These are phyloP conservation scores for Candida maltosa DNA, from an alignment of 805 yeast genomes.

Conservation along the genomic window DNA sequence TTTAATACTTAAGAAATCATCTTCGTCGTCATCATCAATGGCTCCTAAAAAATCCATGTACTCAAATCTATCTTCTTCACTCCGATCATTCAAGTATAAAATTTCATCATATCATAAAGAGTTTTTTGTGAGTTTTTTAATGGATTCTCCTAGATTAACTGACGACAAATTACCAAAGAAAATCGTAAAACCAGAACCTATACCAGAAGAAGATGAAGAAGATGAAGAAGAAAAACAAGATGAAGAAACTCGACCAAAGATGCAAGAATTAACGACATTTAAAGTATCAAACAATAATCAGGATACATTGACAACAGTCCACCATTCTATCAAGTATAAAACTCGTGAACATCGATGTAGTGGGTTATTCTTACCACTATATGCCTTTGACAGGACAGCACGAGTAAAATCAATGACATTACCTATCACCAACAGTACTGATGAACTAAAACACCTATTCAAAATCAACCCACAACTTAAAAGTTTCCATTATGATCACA, in stretches of 20 bases:
- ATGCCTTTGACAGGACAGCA: constrained; percentile 47
- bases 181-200: too few relatives aligned
- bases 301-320: not conserved
- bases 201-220: too few relatives aligned
- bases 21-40: too few relatives aligned
- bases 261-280: constrained; percentile 14
- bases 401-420: constrained; percentile 21
- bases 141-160: constrained; percentile 13
- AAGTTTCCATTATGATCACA: constrained; percentile 24
- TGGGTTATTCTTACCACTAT: constrained; percentile 44
- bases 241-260: too few relatives aligned
- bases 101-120: constrained; percentile 5
- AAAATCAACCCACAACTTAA: constrained; percentile 12
- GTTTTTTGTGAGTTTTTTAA: constrained; percentile 4
- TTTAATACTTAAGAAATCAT: constrained; percentile 6
- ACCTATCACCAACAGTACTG: constrained; percentile 14
- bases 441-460: constrained; percentile 8
- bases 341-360: constrained; percentile 51
- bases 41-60: constrained; percentile 4
- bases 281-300: too few relatives aligned
- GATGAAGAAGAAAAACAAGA: too few relatives aligned
- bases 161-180: constrained; percentile 16
- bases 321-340: constrained; percentile 8
- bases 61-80: constrained; percentile 13
- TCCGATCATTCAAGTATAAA: constrained; percentile 9